A percentile compares a stretch with the other conserved stretches of the same genome.
phyloP scores from a whole-genome alignment of 2,329 filamentous ascomycete genomes.

The Colletotrichum scovillei region DNA sequence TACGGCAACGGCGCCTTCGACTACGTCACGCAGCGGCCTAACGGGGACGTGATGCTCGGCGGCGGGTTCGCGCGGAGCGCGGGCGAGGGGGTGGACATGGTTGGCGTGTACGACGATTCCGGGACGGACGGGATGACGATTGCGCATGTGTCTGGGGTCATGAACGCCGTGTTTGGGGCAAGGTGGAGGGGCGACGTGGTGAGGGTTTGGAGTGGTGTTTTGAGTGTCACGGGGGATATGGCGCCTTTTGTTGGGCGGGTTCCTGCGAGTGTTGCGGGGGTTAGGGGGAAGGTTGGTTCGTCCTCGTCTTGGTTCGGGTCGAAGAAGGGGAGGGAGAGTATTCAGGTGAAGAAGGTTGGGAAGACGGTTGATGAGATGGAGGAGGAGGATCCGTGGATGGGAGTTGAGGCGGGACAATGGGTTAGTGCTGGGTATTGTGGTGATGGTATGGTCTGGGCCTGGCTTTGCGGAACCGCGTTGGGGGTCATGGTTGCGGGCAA shows the following conservation, averaged over 20 bases:
- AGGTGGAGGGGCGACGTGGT: constrained; percentile 50
- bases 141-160: constrained; percentile 53
- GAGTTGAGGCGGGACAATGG: constrained; percentile 55
- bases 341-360: not conserved
- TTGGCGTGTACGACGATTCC: constrained; percentile 61
- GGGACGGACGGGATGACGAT: constrained; percentile 50
- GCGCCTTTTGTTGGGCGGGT: constrained; percentile 63
- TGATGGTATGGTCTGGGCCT: constrained; percentile 65
- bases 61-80: constrained; percentile 60
- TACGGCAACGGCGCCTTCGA: constrained; percentile 57
- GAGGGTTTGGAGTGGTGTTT: constrained; percentile 61
- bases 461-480: constrained; percentile 61
- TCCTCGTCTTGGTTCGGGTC: not conserved
- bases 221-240: constrained; percentile 59
- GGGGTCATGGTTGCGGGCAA: constrained; percentile 57
- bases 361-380: not conserved
- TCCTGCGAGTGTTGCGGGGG: constrained; percentile 38
- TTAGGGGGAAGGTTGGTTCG: constrained; percentile 36
- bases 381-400: not conserved
- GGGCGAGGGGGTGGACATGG: constrained; percentile 54
- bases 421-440: constrained; percentile 63
- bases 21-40: constrained; percentile 62
- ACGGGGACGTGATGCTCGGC: constrained; percentile 64
- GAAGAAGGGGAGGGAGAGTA: not conserved
- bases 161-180: constrained; percentile 55